Percentiles rank a stretch among this genome's conserved stretches.
Evolutionary conservation across 495 filamentous ascomycete genomes (phyloP).

Genomic region (Hypoxylon crocopeplum): DNA sequence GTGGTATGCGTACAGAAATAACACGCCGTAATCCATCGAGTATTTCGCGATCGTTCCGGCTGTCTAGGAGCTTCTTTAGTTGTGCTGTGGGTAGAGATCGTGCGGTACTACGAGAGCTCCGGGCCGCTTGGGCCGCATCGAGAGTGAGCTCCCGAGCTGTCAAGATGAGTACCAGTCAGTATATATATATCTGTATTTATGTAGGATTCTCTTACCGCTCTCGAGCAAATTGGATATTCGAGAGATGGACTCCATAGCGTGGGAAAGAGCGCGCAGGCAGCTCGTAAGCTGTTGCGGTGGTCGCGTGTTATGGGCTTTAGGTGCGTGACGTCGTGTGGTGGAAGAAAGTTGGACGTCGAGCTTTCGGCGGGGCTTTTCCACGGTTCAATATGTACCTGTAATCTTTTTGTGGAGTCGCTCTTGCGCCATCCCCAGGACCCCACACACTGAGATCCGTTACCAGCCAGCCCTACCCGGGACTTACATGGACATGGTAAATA

Average conservation of each 20-base stretch:
- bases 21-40: conserved; percentile 90
- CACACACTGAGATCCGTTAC: no score
- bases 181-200: conserved; percentile 5
- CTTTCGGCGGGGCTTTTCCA: conserved; percentile 23
- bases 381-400: background rate
- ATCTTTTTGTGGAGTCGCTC: conserved; percentile 10
- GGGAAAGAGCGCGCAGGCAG: conserved; percentile 20
- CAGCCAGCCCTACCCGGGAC: background rate
- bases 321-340: conserved; percentile 47
- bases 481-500: no score
- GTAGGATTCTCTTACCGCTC: conserved; percentile 66
- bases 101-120: conserved; percentile 57
- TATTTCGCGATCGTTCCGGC: conserved; percentile 90
- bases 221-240: conserved; percentile 92
- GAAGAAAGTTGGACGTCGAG: conserved; percentile 11
- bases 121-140: conserved; percentile 87
- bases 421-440: no score
- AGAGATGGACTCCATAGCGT: conserved; percentile 89
- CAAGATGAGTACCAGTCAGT: conserved; percentile 34
- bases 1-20: conserved; percentile 70
- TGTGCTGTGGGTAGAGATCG: conserved; percentile 64
- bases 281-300: conserved; percentile 36
- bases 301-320: conserved; percentile 16
- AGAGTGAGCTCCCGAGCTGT: conserved; percentile 95
- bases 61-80: conserved; percentile 93